Percentiles rank a stretch among this genome's conserved stretches.
These are phyloP conservation scores for Retiboletus flavoniger DNA, from an alignment of 1,284 basidiomycete genomes.

Conservation along the genomic window DNA sequence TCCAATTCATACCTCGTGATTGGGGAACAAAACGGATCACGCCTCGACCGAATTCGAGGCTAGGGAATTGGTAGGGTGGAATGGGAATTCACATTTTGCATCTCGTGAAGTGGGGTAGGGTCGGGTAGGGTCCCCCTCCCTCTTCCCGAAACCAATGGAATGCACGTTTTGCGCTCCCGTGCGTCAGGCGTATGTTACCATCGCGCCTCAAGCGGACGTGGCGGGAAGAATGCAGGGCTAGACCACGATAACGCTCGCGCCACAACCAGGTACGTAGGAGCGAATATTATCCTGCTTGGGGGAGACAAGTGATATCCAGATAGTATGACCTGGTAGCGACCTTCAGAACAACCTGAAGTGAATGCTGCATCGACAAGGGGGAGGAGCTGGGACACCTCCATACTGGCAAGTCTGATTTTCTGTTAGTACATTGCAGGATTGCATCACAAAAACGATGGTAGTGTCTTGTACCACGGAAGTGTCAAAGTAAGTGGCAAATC, in stretches of 20 bases:
- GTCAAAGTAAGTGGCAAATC: background rate
- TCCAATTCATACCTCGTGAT: slow-evolving; percentile 1
- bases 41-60: too few relatives aligned
- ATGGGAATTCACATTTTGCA: background rate
- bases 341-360: background rate
- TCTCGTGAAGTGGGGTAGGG: background rate
- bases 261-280: background rate
- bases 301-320: background rate
- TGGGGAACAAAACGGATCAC: too few relatives aligned
- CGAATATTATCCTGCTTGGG: background rate
- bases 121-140: background rate
- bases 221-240: background rate
- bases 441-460: too few relatives aligned
- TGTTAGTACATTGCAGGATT: background rate
- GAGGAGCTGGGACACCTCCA: background rate
- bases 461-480: background rate
- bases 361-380: background rate
- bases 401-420: background rate
- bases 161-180: background rate
- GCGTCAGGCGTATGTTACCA: background rate
- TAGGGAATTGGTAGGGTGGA: background rate
- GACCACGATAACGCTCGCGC: background rate
- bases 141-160: background rate
- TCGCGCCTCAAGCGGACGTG: background rate
- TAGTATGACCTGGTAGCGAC: background rate